phyloP scores from a whole-genome alignment of 495 filamentous ascomycete genomes.

The Aspergillus asperescens region DNA sequence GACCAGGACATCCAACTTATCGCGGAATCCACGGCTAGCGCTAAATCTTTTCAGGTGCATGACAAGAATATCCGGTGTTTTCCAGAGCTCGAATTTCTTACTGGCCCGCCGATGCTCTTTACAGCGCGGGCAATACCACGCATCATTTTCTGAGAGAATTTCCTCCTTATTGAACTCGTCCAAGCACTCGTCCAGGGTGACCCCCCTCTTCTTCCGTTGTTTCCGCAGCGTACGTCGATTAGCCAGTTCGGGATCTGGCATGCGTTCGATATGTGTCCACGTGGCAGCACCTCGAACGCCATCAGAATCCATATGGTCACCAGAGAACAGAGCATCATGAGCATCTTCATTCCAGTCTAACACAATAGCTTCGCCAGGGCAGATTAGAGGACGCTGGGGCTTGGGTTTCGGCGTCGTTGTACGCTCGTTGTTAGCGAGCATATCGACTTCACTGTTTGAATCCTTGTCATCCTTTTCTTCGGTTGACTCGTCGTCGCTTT shows the following conservation, averaged over 20 bases:
- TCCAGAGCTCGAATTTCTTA: conserved; percentile 97
- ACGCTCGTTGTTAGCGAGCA: conserved; percentile 15
- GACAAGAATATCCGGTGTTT: conserved; percentile 86
- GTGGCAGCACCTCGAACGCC: conserved; percentile 49
- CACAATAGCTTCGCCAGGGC: conserved; percentile 73
- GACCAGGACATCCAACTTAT: conserved; percentile 88
- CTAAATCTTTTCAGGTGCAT: conserved; percentile 95
- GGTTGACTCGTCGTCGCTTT: conserved; percentile 11
- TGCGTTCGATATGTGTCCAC: conserved; percentile 42
- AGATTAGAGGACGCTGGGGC: conserved; percentile 60
- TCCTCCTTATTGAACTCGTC: conserved; percentile 90
- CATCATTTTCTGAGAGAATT: conserved; percentile 86
- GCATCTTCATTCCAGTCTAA: conserved; percentile 72
- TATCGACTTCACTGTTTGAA: conserved; percentile 27
- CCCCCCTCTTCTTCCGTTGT: conserved; percentile 62
- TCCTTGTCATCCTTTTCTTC: conserved; percentile 13
- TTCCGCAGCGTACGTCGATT: conserved; percentile 53
- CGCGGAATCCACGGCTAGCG: conserved; percentile 61
- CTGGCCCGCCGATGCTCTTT: conserved; percentile 86
- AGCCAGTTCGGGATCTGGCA: conserved; percentile 64
- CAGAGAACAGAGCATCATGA: conserved; percentile 65
- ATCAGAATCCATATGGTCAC: conserved; percentile 35
- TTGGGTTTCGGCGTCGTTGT: conserved; percentile 17
- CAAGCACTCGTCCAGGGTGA: conserved; percentile 85
- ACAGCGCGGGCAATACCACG: conserved; percentile 94